phyloP scores from a whole-genome alignment of 2,329 filamentous ascomycete species.

The Fusarium sp. region DNA sequence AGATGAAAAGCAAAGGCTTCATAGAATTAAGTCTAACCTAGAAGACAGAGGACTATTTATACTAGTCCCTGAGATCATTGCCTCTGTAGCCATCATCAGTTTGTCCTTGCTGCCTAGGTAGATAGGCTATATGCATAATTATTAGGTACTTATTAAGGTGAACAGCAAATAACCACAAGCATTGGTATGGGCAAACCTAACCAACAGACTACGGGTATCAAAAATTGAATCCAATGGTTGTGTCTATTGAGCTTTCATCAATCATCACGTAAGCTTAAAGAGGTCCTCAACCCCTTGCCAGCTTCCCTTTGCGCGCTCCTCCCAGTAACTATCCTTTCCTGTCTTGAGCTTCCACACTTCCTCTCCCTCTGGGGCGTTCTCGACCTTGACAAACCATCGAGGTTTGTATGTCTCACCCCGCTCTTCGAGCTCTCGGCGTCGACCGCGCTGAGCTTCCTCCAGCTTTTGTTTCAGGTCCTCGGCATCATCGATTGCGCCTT shows the following conservation, averaged over 20 bases:
- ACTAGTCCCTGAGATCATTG: too few relatives aligned
- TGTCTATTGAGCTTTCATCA: slow-evolving; percentile 31
- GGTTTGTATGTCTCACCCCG: slow-evolving; percentile 77
- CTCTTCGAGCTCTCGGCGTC: slow-evolving; percentile 80
- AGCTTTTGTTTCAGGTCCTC: slow-evolving; percentile 84
- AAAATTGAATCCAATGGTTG: slow-evolving; percentile 18
- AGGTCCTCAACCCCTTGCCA: slow-evolving; percentile 70
- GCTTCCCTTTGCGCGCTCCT: slow-evolving; percentile 74
- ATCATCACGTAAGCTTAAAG: slow-evolving; percentile 47
- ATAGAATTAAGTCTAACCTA: too few relatives aligned
- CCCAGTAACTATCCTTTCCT: slow-evolving; percentile 94
- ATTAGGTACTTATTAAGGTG: too few relatives aligned
- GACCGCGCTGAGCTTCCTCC: slow-evolving; percentile 83
- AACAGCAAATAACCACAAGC: too few relatives aligned
- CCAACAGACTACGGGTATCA: too few relatives aligned
- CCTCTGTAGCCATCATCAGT: too few relatives aligned
- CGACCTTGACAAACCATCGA: slow-evolving; percentile 83
- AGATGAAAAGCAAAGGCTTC: too few relatives aligned
- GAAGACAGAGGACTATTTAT: too few relatives aligned
- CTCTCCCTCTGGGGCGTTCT: slow-evolving; percentile 66
- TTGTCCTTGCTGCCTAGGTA: too few relatives aligned
- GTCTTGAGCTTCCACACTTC: slow-evolving; percentile 79
- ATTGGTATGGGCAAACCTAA: too few relatives aligned
- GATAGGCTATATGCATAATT: too few relatives aligned
- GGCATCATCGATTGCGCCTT: slow-evolving; percentile 82